Base-by-base conservation (phyloP, 208 protist species). In the Trichomonas vaginalis region DNA sequence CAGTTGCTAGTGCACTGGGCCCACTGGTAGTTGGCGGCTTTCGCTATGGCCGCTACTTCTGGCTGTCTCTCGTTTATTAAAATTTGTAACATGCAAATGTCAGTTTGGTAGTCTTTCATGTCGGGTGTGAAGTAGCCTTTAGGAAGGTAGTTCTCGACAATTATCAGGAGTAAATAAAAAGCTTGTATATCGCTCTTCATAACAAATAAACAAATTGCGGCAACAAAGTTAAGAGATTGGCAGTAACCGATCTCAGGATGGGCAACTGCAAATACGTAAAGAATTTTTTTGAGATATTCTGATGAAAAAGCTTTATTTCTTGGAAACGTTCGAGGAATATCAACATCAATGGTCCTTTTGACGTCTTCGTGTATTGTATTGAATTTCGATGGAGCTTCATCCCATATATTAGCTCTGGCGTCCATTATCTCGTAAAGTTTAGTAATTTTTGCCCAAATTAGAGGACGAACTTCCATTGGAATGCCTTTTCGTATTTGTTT, bases 221-320 rank as follows among this genome's bases (percentile, higher is more conserved):
- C 97, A 17, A 98, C 45, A 95, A 98, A 98, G 90, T 97, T 98
- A 96, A 98, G 97, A 56, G 97, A 97, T 96, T 98, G 97, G 95
- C 97, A 98, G 61, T 98, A 98, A 4, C 97, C 97, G 23, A 98
- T 95, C 42, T 97, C 88, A 39, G 96, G 95, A 83, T 97, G 97
- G 62, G 79, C 23, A 80, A 80, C 61, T 21, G 96, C 96, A 88
- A 97, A 97, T 3, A 96, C 97, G 35, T 42, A 37, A n/a, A 97
- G 96, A 4, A 97, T 87, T 46, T 95, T 95, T 9, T 96, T 96
- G 6, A 97, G 95, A 23, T 95, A 48, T 35, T 40, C 86, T 51
- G 45, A 9, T 47, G 86, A 56, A 92, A 56, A 92, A 39, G 23
- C 27, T n/a, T 35, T 45, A 39, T 0, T 23, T 1, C 45, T 32